phyloP scores from a whole-genome alignment of 768 basidiomycete genomes.

The Boletellus ananas region DNA sequence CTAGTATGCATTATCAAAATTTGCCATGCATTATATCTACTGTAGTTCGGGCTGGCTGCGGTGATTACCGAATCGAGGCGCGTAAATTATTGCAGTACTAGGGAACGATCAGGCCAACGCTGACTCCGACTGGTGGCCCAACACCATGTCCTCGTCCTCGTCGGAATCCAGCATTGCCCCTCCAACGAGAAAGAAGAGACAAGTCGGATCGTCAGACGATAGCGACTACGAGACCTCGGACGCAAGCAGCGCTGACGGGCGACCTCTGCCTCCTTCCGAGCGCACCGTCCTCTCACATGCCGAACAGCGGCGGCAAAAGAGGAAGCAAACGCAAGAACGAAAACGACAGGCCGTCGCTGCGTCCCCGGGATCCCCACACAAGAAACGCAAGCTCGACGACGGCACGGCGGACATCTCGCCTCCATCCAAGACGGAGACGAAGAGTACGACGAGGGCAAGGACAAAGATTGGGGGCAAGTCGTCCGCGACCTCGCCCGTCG shows the following conservation, averaged over 20 bases:
- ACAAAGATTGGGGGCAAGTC: too few species aligned
- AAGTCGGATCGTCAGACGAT: constrained; percentile 18
- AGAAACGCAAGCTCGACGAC: constrained; percentile 48
- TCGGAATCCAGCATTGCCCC: constrained; percentile 30
- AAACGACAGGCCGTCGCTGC: constrained; percentile 13
- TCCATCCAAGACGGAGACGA: background rate
- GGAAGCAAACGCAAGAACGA: constrained; percentile 25
- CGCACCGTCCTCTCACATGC: constrained; percentile 68
- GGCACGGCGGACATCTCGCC: background rate
- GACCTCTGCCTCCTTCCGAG: constrained; percentile 1
- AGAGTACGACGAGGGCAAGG: background rate
- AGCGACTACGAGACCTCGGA: constrained; percentile 25
- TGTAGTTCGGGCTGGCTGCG: too few species aligned
- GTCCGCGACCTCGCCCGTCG: background rate
- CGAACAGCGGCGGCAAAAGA: constrained; percentile 63
- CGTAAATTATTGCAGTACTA: too few species aligned
- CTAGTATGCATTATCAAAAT: too few species aligned
- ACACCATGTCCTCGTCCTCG: constrained; percentile 14
- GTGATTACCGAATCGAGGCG: too few species aligned
- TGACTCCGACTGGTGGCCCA: background rate
- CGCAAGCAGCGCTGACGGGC: constrained; percentile 5
- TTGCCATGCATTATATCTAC: too few species aligned
- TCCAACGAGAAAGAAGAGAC: constrained; percentile 23
- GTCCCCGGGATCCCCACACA: constrained; percentile 22
- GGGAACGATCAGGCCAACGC: too few species aligned